Evolutionary conservation across 2,329 filamentous ascomycete species (phyloP).

Genomic region (Diplodia mutila): DNA sequence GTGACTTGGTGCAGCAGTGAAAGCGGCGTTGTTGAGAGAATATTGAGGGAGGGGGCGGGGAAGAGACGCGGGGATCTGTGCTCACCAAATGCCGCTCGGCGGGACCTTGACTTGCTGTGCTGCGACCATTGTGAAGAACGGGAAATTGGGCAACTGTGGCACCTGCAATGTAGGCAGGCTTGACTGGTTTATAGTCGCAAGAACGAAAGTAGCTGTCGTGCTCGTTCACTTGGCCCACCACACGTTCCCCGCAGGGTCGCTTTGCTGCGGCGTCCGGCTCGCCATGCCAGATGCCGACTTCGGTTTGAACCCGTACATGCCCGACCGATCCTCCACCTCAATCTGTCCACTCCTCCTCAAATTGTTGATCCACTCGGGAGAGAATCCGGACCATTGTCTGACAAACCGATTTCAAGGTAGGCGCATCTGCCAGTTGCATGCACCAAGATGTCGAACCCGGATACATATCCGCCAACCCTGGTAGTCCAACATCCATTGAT

Average conservation of each 20-base stretch:
- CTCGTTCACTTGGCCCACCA: constrained; percentile 2
- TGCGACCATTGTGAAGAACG: neutral
- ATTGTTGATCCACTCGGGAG: neutral
- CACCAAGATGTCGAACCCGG: neutral
- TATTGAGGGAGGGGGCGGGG: neutral
- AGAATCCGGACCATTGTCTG: neutral
- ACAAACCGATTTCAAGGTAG: no score
- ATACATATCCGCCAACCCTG: neutral
- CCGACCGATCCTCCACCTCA: constrained; percentile 9
- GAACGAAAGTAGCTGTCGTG: neutral
- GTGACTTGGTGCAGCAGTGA: neutral
- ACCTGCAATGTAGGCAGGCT: neutral
- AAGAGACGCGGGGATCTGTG: neutral
- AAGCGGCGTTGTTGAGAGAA: neutral
- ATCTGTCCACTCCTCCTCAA: neutral
- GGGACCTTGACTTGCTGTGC: constrained; percentile 15
- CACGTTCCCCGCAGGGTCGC: neutral
- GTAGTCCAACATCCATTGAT: neutral
- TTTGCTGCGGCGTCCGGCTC: constrained; percentile 9
- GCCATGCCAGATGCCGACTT: constrained; percentile 11
- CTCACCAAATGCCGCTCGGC: constrained; percentile 26
- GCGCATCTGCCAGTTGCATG: neutral
- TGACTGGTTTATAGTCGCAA: neutral
- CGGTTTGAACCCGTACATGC: neutral
- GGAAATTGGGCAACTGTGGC: no score